phyloP scores from a whole-genome alignment of 2,329 filamentous ascomycete species.

The Alternaria gaisen region DNA sequence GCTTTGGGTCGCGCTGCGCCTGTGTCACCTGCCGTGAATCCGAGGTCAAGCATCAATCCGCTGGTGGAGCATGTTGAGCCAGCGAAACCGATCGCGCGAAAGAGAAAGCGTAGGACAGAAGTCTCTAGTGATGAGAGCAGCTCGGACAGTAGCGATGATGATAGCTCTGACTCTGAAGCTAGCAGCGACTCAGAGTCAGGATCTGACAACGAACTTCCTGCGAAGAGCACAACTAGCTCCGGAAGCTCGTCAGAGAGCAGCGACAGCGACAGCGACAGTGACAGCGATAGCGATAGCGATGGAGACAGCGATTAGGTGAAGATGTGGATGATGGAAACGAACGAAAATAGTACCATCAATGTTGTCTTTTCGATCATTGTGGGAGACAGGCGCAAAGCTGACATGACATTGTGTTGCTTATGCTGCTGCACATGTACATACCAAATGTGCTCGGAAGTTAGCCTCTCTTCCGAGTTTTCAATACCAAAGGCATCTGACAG shows the following conservation, averaged over 20 bases:
- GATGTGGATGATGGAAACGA: background rate
- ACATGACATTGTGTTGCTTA: background rate
- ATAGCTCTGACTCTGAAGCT: constrained; percentile 24
- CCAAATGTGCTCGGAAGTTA: background rate
- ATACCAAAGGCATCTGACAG: background rate
- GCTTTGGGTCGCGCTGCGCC: constrained; percentile 41
- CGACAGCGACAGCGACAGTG: constrained; percentile 31
- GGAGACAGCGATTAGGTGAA: background rate
- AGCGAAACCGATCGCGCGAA: constrained; percentile 26
- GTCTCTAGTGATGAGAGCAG: constrained; percentile 47
- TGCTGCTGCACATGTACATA: constrained; percentile 1
- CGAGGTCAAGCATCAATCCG: constrained; percentile 26
- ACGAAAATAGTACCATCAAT: background rate
- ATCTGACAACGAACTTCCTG: background rate
- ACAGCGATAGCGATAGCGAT: constrained; percentile 14
- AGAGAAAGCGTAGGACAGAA: constrained; percentile 41
- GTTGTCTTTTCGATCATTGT: background rate
- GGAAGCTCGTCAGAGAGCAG: constrained; percentile 20
- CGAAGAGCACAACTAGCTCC: constrained; percentile 18
- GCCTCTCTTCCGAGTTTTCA: background rate
- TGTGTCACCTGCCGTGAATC: constrained; percentile 23
- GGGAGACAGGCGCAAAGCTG: constrained; percentile 3
- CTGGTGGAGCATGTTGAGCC: constrained; percentile 25
- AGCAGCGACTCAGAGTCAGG: background rate
- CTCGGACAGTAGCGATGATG: constrained; percentile 42